A percentile compares a stretch with the other conserved stretches of the same genome.
phyloP scores from a whole-genome alignment of 805 yeast genomes.

The Wickerhamomyces xylosicus region DNA sequence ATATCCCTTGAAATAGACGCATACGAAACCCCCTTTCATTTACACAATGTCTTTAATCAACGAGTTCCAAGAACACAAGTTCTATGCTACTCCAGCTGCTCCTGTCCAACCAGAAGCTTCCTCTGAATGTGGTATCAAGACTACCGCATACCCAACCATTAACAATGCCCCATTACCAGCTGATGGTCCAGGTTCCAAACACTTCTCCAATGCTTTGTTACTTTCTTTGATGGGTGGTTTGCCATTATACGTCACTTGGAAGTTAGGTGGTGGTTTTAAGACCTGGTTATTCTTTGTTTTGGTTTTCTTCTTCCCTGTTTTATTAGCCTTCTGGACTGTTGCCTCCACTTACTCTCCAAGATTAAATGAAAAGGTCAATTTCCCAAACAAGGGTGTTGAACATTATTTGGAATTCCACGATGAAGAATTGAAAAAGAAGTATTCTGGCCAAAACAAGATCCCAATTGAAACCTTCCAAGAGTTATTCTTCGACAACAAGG shows the following conservation, averaged over 20 bases:
- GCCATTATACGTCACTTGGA: conserved; percentile 55
- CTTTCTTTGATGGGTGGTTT: conserved; percentile 37
- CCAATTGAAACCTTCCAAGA: conserved; percentile 93
- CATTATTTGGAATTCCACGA: conserved; percentile 77
- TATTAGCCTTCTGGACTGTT: conserved; percentile 77
- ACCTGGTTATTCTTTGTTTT: conserved; percentile 53
- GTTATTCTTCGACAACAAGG: conserved; percentile 74
- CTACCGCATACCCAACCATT: conserved; percentile 46
- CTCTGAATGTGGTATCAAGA: neutral
- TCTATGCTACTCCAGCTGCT: neutral
- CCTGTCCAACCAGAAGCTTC: neutral
- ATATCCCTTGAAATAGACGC: too few relatives aligned
- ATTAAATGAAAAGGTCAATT: conserved; percentile 61
- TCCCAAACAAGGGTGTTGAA: conserved; percentile 72
- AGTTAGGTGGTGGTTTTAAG: conserved; percentile 60
- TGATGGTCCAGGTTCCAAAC: conserved; percentile 79
- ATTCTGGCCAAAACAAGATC: conserved; percentile 64
- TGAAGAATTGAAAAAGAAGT: conserved; percentile 53
- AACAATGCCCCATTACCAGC: conserved; percentile 84
- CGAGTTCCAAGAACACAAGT: neutral
- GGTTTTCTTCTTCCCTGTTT: conserved; percentile 53
- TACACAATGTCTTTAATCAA: neutral
- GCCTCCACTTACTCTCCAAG: conserved; percentile 73
- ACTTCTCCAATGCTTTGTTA: conserved; percentile 56
- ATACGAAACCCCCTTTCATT: neutral